Percentiles rank a stretch among this genome's conserved stretches.
phyloP scores from a whole-genome alignment of 805 yeast species.

The Wickerhamomyces kurtzmanii region DNA sequence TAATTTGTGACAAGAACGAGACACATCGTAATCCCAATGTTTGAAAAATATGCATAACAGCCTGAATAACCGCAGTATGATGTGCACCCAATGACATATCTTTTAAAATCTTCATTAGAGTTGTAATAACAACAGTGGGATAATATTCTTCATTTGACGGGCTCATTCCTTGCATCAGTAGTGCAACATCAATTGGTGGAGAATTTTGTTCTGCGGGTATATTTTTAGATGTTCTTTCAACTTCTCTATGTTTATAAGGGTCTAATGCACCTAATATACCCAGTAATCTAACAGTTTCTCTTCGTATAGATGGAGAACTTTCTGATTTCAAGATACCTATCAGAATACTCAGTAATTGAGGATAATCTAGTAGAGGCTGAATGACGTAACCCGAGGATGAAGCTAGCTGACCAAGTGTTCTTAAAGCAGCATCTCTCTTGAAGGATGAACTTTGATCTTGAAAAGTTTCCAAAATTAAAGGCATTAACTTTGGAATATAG shows the following conservation, averaged over 20 bases:
- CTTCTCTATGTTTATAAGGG: conserved; percentile 91
- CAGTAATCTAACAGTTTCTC: conserved; percentile 81
- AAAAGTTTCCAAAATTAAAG: conserved; percentile 74
- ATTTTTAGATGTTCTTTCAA: conserved; percentile 58
- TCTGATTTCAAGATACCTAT: conserved; percentile 79
- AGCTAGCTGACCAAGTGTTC: conserved; percentile 80
- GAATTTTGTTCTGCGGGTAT: conserved; percentile 64
- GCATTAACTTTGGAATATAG: conserved; percentile 73
- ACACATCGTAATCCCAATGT: conserved; percentile 85
- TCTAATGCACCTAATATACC: conserved; percentile 96
- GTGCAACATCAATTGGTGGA: conserved; percentile 82
- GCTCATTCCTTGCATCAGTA: conserved; percentile 88
- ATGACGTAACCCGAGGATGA: conserved; percentile 92
- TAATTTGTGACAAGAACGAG: conserved; percentile 76
- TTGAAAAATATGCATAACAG: conserved; percentile 84
- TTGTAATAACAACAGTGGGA: conserved; percentile 88
- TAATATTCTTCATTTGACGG: conserved; percentile 90
- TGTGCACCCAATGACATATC: conserved; percentile 81
- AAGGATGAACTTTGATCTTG: conserved; percentile 87
- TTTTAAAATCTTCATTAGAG: conserved; percentile 71
- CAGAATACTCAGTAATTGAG: conserved; percentile 74
- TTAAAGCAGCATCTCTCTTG: conserved; percentile 84
- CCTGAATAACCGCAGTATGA: conserved; percentile 90
- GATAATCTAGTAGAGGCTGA: conserved; percentile 86
- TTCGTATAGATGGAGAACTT: conserved; percentile 57